Evolutionary conservation across 371 early-diverging fungal species (phyloP).

Genomic region (Apophysomyces trapeziformis): DNA sequence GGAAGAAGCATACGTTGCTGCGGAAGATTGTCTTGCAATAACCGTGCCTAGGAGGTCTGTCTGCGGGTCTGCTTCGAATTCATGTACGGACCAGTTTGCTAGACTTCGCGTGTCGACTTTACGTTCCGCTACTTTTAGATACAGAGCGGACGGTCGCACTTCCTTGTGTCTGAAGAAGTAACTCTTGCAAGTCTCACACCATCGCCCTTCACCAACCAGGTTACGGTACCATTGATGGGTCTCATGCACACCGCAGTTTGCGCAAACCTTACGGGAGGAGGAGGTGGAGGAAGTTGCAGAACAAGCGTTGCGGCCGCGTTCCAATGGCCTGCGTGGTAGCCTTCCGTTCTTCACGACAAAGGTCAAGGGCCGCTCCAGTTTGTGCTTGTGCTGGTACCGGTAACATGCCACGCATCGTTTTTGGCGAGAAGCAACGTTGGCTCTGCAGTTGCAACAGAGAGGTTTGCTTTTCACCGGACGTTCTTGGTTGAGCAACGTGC

Average conservation of each 20-base stretch:
- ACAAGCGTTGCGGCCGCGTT: not conserved
- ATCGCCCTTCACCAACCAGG: slow-evolving; percentile 44
- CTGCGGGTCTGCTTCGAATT: not conserved
- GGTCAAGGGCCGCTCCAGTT: slow-evolving; percentile 35
- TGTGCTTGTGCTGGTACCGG: slow-evolving; percentile 47
- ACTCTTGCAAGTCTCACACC: slow-evolving; percentile 56
- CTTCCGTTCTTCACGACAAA: slow-evolving; percentile 43
- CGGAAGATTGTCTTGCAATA: not conserved
- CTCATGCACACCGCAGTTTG: slow-evolving; percentile 46
- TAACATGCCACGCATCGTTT: slow-evolving; percentile 52
- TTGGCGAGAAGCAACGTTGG: slow-evolving; percentile 47
- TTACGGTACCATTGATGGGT: slow-evolving; percentile 58
- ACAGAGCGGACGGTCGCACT: slow-evolving; percentile 42
- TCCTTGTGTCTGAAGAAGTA: slow-evolving; percentile 46
- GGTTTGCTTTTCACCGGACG: slow-evolving; percentile 43
- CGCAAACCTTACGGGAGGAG: slow-evolving; percentile 33
- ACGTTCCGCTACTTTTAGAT: slow-evolving; percentile 50
- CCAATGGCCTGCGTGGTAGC: slow-evolving; percentile 11
- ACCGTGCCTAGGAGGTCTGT: slow-evolving; percentile 21
- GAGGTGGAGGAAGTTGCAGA: slow-evolving; percentile 9
- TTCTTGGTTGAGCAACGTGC: slow-evolving; percentile 31
- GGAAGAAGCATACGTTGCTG: not conserved
- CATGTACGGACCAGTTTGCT: slow-evolving; percentile 30
- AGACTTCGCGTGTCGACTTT: slow-evolving; percentile 45
- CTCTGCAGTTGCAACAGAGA: slow-evolving; percentile 43